Evolutionary conservation across 805 yeast species (phyloP).

Genomic region (Naumovozyma castellii): DNA sequence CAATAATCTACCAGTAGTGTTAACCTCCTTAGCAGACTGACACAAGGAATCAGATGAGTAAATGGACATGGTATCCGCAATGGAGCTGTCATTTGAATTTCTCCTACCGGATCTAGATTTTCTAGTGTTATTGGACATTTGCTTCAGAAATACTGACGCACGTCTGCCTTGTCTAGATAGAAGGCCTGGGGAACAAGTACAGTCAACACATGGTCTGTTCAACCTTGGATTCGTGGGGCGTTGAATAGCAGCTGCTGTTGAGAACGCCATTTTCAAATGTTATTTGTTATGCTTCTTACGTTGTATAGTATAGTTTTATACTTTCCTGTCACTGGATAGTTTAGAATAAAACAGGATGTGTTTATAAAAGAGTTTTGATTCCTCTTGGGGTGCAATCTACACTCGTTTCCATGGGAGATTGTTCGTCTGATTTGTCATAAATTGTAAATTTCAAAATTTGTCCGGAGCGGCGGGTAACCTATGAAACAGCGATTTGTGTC

Average conservation of each 20-base stretch:
- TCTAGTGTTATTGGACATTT: conserved; percentile 27
- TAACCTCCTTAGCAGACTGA: conserved; percentile 35
- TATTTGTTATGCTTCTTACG: too few species aligned
- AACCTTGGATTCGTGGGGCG: conserved; percentile 13
- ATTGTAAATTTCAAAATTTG: too few species aligned
- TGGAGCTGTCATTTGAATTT: conserved; percentile 14
- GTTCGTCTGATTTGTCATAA: too few species aligned
- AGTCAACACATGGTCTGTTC: conserved; percentile 54
- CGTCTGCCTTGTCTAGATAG: conserved; percentile 59
- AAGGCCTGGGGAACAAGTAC: conserved; percentile 80
- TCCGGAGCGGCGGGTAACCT: too few species aligned
- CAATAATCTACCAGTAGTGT: conserved; percentile 51
- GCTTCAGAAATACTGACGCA: conserved; percentile 37
- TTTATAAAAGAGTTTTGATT: too few species aligned
- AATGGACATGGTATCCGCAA: conserved; percentile 23
- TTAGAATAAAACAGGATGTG: too few species aligned
- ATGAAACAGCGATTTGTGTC: too few species aligned
- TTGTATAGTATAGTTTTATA: too few species aligned
- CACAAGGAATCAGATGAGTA: conserved; percentile 35
- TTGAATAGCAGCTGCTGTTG: neutral
- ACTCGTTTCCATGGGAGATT: too few species aligned
- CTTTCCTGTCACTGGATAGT: too few species aligned
- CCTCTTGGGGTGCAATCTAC: too few species aligned
- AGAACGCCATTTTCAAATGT: neutral
- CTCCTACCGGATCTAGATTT: conserved; percentile 6